Evolutionary conservation across 208 protist genomes (phyloP).

Genomic region (Leishmania amazonensis): DNA sequence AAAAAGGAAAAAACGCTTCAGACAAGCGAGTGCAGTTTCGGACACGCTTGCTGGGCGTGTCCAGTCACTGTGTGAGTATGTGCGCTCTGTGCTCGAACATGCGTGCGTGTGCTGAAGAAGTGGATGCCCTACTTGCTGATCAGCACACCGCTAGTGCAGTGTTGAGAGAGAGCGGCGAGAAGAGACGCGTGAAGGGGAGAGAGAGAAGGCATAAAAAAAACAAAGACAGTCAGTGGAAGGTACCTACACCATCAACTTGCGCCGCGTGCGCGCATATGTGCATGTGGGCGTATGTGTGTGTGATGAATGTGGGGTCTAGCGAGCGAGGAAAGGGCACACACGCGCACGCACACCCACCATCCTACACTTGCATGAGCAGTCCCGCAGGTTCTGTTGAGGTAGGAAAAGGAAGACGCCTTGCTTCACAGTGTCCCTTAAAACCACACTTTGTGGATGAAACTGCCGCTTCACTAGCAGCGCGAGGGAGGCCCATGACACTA

Average conservation of each 20-base stretch:
- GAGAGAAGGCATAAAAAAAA: neutral
- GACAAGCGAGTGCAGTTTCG: neutral
- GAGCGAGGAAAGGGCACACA: neutral
- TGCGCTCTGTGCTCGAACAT: neutral
- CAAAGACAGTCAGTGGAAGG: neutral
- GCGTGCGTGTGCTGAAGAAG: neutral
- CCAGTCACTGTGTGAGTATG: neutral
- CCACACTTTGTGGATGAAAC: neutral
- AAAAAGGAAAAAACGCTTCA: neutral
- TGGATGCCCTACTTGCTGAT: neutral
- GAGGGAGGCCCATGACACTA: neutral
- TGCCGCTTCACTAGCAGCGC: neutral
- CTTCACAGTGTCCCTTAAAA: neutral
- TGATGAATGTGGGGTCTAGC: neutral
- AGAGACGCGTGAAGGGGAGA: neutral
- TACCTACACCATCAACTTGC: neutral
- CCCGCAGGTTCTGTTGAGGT: neutral
- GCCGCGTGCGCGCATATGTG: neutral
- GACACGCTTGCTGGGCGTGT: neutral
- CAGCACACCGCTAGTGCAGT: neutral
- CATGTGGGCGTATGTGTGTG: neutral
- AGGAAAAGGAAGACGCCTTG: neutral
- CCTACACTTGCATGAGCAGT: neutral
- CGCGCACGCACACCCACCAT: neutral
- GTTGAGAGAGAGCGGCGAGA: neutral